Conservation (phyloP, 805 yeast species). For the Candida krabiensis region DNA sequence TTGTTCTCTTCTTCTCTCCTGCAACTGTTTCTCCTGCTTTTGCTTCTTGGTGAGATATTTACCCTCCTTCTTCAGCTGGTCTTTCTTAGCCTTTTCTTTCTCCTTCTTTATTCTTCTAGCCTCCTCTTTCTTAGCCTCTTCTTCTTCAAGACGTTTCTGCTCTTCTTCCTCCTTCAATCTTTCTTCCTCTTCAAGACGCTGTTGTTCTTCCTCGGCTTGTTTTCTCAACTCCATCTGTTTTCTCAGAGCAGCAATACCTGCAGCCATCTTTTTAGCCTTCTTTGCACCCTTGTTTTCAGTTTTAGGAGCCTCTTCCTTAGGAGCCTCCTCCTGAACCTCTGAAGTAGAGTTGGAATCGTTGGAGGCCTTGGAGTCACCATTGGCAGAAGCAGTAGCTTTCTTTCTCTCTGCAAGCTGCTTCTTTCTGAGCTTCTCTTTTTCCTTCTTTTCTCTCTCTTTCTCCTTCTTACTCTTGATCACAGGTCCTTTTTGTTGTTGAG, state of each 20-base stretch:
- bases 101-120: slow-evolving; percentile 74
- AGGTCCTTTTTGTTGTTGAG: slow-evolving; percentile 46
- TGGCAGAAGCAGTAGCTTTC: slow-evolving; percentile 51
- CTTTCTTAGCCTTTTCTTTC: slow-evolving; percentile 81
- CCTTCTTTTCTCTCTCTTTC: slow-evolving; percentile 93
- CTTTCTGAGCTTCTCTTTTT: slow-evolving; percentile 85
- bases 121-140: slow-evolving; percentile 64
- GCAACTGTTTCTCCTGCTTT: slow-evolving; percentile 82
- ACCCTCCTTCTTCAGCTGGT: slow-evolving; percentile 94
- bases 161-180: slow-evolving; percentile 49
- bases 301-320: slow-evolving; percentile 35
- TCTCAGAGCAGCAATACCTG: slow-evolving; percentile 88
- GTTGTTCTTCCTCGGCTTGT: slow-evolving; percentile 83
- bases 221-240: slow-evolving; percentile 86
- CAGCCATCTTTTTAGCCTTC: slow-evolving; percentile 73
- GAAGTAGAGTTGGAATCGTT: slow-evolving; percentile 15
- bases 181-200: slow-evolving; percentile 70
- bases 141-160: slow-evolving; percentile 51
- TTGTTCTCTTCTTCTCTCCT: slow-evolving; percentile 88
- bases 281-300: slow-evolving; percentile 36
- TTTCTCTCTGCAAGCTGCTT: slow-evolving; percentile 86
- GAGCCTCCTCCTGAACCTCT: slow-evolving; percentile 39
- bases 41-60: slow-evolving; percentile 91
- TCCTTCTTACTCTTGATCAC: slow-evolving; percentile 88
- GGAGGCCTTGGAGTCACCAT: slow-evolving; percentile 14